Evolutionary conservation across 495 filamentous ascomycete species (phyloP).

Genomic region (Xylaria cubensis): DNA sequence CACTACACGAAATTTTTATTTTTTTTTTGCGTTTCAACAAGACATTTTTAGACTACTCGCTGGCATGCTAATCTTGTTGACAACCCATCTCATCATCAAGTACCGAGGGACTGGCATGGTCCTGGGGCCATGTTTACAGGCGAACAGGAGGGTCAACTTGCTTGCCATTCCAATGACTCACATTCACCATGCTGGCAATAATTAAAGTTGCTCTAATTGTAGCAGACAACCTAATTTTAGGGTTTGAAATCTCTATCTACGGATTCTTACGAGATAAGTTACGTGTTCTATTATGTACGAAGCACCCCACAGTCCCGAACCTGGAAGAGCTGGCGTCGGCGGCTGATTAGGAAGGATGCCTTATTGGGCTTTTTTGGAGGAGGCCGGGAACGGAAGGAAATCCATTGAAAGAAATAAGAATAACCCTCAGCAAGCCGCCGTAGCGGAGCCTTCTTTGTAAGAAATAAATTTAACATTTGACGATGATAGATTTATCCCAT

Average conservation of each 20-base stretch:
- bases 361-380: conserved; percentile 49
- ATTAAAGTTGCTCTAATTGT: neutral
- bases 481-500: conserved; percentile 48
- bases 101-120: neutral
- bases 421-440: conserved; percentile 63
- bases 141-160: neutral
- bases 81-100: neutral
- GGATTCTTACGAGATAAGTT: neutral
- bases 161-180: neutral
- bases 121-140: neutral
- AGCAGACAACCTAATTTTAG: neutral
- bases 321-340: conserved; percentile 47
- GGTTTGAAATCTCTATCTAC: neutral
- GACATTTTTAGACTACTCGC: neutral
- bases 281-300: conserved; percentile 45
- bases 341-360: conserved; percentile 50
- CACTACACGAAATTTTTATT: neutral
- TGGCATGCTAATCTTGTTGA: neutral
- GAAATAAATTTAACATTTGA: conserved; percentile 50
- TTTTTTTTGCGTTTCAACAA: neutral
- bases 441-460: conserved; percentile 54
- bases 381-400: conserved; percentile 65
- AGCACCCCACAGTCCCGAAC: conserved; percentile 62
- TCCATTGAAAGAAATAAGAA: conserved; percentile 50
- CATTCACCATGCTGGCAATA: neutral